Conservation (phyloP, 768 basidiomycete species). For the Mycena epipterygia region DNA sequence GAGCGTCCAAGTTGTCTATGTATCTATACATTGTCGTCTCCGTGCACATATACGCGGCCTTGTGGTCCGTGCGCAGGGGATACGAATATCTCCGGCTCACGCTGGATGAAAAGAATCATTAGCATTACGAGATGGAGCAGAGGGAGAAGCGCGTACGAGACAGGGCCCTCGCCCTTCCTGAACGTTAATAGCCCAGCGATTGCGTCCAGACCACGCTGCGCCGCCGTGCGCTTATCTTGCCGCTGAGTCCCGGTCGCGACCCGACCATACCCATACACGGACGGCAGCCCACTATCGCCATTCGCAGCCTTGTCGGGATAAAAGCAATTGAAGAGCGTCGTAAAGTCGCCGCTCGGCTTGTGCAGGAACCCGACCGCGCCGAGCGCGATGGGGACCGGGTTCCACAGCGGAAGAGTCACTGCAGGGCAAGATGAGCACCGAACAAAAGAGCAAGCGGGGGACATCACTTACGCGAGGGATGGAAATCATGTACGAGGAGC, state of each 20-base stretch:
- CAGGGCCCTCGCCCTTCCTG: slow-evolving; percentile 48
- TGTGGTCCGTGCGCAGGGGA: slow-evolving; percentile 74
- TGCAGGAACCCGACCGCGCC: slow-evolving; percentile 84
- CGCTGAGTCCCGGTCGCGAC: slow-evolving; percentile 62
- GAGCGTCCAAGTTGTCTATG: slow-evolving; percentile 71
- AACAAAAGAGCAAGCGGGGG: neutral
- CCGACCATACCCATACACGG: slow-evolving; percentile 74
- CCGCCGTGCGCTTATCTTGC: slow-evolving; percentile 69
- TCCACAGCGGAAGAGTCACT: slow-evolving; percentile 82
- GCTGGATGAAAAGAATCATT: slow-evolving; percentile 26
- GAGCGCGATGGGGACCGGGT: slow-evolving; percentile 68
- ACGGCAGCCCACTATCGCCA: slow-evolving; percentile 63
- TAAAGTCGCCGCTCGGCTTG: slow-evolving; percentile 74
- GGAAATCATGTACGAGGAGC: slow-evolving; percentile 75
- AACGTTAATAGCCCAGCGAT: slow-evolving; percentile 65
- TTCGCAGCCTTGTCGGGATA: slow-evolving; percentile 62
- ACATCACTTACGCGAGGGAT: slow-evolving; percentile 70
- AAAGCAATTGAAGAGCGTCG: slow-evolving; percentile 80
- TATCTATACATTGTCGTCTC: slow-evolving; percentile 81
- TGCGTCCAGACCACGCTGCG: slow-evolving; percentile 70
- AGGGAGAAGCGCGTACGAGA: slow-evolving; percentile 52
- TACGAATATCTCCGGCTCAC: slow-evolving; percentile 68
- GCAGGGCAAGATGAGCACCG: neutral
- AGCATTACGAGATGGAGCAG: neutral
- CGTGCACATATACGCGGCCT: slow-evolving; percentile 74